phyloP scores from a whole-genome alignment of 768 basidiomycete species.

The Tylopilus plumbeoviolaceoides region DNA sequence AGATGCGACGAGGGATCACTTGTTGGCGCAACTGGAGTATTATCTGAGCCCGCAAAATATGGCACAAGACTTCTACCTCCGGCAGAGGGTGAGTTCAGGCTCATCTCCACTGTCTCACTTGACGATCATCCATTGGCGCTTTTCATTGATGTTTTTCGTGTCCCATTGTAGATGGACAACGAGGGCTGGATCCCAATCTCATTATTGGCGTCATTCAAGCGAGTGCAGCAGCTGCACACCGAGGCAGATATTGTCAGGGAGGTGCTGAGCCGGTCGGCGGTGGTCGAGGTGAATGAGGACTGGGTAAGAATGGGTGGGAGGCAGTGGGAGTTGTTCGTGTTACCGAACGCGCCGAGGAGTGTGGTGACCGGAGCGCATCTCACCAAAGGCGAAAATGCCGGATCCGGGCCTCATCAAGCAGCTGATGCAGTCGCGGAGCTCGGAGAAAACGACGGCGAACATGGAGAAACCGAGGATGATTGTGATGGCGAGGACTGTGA shows the following conservation, averaged over 20 bases:
- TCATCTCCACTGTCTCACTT: not conserved
- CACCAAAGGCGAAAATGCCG: not conserved
- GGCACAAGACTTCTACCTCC: conserved; percentile 80
- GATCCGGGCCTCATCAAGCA: not conserved
- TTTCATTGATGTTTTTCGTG: not conserved
- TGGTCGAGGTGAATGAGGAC: conserved; percentile 67
- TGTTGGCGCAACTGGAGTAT: conserved; percentile 86
- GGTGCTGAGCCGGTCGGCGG: conserved; percentile 58
- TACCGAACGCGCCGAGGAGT: conserved; percentile 56
- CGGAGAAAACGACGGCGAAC: conserved; percentile 16
- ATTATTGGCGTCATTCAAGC: conserved; percentile 84
- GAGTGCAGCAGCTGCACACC: conserved; percentile 64
- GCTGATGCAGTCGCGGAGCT: conserved; percentile 2
- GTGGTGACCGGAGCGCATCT: conserved; percentile 14
- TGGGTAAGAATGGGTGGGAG: conserved; percentile 63
- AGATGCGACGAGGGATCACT: conserved; percentile 61
- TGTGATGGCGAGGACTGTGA: conserved; percentile 35
- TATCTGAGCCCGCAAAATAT: conserved; percentile 90
- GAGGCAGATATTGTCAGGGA: conserved; percentile 62
- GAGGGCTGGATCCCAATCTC: conserved; percentile 82
- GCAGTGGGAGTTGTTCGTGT: conserved; percentile 57
- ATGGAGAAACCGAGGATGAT: conserved; percentile 23
- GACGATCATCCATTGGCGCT: not conserved
- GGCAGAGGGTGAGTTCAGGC: conserved; percentile 57
- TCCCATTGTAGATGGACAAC: conserved; percentile 70